Evolutionary conservation across 2,329 filamentous ascomycete species (phyloP).

Genomic region (Neocatenulostroma microsporum): DNA sequence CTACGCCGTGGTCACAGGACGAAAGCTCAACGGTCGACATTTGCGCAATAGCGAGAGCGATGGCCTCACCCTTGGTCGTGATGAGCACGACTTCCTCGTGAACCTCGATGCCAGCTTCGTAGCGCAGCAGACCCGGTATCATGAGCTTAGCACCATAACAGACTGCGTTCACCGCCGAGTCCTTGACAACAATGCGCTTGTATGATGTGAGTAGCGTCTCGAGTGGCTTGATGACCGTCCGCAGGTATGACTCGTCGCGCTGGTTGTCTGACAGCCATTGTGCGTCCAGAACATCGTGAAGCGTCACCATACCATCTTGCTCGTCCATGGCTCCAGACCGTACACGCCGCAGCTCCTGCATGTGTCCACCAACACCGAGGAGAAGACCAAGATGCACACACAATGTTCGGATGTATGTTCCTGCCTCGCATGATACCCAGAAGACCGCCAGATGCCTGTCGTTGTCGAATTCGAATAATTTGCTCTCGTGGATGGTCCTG

Average conservation of each 20-base stretch:
- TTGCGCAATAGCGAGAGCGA: constrained; percentile 89
- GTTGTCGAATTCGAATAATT: constrained; percentile 93
- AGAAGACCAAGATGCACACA: constrained; percentile 83
- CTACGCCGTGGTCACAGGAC: constrained; percentile 93
- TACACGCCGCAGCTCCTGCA: constrained; percentile 95
- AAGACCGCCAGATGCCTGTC: constrained; percentile 95
- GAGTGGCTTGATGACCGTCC: constrained; percentile 82
- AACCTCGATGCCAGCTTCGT: constrained; percentile 84
- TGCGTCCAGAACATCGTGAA: constrained; percentile 92
- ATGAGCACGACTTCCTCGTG: constrained; percentile 96
- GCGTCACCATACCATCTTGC: constrained; percentile 76
- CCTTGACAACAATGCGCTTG: constrained; percentile 97
- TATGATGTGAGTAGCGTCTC: constrained; percentile 88
- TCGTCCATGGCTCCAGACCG: constrained; percentile 93
- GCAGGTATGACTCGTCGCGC: constrained; percentile 85
- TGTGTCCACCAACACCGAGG: constrained; percentile 82
- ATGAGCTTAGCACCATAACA: constrained; percentile 99
- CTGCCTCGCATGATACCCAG: constrained; percentile 98
- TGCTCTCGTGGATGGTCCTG: constrained; percentile 95
- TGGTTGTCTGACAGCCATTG: constrained; percentile 97
- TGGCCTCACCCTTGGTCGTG: constrained; percentile 98
- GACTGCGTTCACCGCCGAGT: constrained; percentile 90
- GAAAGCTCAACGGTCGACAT: constrained; percentile 98
- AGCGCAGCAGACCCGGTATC: constrained; percentile 91
- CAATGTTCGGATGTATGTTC: constrained; percentile 96